These are phyloP conservation scores for Golovinomyces cichoracearum DNA, from an alignment of 2,329 filamentous ascomycete species.

Conservation along the genomic window DNA sequence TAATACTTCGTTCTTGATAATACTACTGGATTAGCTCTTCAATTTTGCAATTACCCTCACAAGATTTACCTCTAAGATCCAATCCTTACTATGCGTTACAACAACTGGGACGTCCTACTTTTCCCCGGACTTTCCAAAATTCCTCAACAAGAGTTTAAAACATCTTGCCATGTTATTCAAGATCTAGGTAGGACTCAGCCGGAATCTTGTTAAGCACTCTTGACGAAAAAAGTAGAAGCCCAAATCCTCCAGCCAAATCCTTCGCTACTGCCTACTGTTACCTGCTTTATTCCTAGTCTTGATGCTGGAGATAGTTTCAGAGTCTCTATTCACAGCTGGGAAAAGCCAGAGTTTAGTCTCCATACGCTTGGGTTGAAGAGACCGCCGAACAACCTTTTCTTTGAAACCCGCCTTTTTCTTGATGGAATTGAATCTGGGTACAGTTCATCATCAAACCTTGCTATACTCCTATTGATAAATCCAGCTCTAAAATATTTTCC, in stretches of 20 bases:
- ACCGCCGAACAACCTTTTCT: slow-evolving; percentile 28
- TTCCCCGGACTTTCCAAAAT: slow-evolving; percentile 40
- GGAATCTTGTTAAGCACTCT: not conserved
- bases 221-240: slow-evolving; percentile 5
- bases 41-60: not conserved
- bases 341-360: slow-evolving; percentile 30
- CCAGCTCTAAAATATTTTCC: slow-evolving; percentile 23
- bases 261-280: slow-evolving; percentile 33
- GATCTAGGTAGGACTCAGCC: slow-evolving; percentile 18
- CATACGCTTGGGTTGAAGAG: slow-evolving; percentile 29
- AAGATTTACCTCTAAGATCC: not conserved
- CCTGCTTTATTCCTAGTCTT: slow-evolving; percentile 44
- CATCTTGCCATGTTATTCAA: slow-evolving; percentile 41
- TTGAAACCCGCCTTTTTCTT: slow-evolving; percentile 40
- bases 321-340: slow-evolving; percentile 54
- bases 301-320: slow-evolving; percentile 32
- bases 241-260: slow-evolving; percentile 3
- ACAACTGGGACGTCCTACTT: slow-evolving; percentile 65
- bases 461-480: not conserved
- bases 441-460: not conserved
- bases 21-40: not conserved
- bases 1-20: not conserved
- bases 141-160: slow-evolving; percentile 61
- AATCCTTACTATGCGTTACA: slow-evolving; percentile 40
- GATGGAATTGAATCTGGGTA: slow-evolving; percentile 26